Evolutionary conservation across 2,329 filamentous ascomycete genomes (phyloP).

Genomic region (Botryotinia calthae): DNA sequence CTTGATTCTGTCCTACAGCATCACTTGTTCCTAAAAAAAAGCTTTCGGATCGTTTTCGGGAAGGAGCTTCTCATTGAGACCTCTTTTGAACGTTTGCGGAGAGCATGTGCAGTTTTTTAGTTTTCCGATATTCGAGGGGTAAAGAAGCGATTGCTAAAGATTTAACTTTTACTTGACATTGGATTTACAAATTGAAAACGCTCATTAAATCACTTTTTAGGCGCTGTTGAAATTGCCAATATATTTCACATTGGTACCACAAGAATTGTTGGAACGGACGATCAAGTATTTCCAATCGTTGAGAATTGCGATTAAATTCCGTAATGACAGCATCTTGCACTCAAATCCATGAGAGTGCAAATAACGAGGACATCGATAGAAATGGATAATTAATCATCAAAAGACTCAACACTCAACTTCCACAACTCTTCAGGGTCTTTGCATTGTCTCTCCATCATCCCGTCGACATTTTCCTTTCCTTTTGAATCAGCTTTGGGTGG

Average conservation of each 20-base stretch:
- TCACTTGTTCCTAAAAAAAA: not conserved
- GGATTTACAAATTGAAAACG: not conserved
- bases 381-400: not conserved
- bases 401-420: slow-evolving; percentile 13
- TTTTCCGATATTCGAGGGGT: not conserved
- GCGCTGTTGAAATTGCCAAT: not conserved
- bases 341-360: not conserved
- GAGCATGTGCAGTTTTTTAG: not conserved
- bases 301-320: not conserved
- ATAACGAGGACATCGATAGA: not conserved
- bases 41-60: not conserved
- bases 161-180: not conserved
- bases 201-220: not conserved
- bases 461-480: slow-evolving; percentile 15
- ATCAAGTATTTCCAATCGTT: not conserved
- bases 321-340: not conserved
- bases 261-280: not conserved
- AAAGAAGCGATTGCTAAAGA: no score
- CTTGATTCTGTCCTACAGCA: not conserved
- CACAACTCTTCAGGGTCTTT: slow-evolving; percentile 3
- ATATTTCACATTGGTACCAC: not conserved
- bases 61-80: not conserved
- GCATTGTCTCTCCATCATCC: slow-evolving; percentile 16
- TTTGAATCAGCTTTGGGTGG: slow-evolving; percentile 1
- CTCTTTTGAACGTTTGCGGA: not conserved